phyloP scores from a whole-genome alignment of 495 filamentous ascomycete genomes.

The Aspergillus homomorphus region DNA sequence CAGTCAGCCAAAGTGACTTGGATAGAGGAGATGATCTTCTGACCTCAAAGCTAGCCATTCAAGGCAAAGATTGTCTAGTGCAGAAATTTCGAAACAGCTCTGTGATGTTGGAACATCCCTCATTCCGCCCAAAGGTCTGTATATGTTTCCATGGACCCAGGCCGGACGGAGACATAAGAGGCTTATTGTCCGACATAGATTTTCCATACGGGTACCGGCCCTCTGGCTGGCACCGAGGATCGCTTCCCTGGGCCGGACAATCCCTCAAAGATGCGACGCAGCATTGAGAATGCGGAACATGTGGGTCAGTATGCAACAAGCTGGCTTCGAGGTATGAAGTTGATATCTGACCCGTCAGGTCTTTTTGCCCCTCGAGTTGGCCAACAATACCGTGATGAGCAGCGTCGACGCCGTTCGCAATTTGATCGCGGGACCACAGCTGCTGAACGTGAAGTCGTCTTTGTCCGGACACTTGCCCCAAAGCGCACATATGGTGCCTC shows the following conservation, averaged over 20 bases:
- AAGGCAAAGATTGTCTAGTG: conserved; percentile 84
- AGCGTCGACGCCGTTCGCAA: conserved; percentile 72
- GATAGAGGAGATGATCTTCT: conserved; percentile 19
- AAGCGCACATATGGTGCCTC: conserved; percentile 14
- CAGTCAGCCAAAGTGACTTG: conserved; percentile 33
- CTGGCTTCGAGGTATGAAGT: not conserved
- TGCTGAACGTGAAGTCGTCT: conserved; percentile 29
- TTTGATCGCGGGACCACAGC: conserved; percentile 61
- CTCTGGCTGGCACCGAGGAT: conserved; percentile 57
- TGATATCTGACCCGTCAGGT: conserved; percentile 31
- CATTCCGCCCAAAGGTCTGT: conserved; percentile 79
- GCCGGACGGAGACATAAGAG: not conserved
- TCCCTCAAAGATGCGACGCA: conserved; percentile 77
- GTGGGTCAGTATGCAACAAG: conserved; percentile 58
- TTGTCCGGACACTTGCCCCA: conserved; percentile 25
- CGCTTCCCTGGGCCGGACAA: conserved; percentile 76
- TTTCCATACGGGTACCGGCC: conserved; percentile 45
- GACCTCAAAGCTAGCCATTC: conserved; percentile 60
- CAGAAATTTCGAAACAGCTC: conserved; percentile 96
- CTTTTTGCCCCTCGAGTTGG: conserved; percentile 70
- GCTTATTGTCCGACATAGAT: conserved; percentile 30
- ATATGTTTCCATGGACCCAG: not conserved
- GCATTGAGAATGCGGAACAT: conserved; percentile 80
- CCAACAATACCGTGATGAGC: conserved; percentile 70
- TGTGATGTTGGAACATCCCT: conserved; percentile 80